phyloP scores from a whole-genome alignment of 2,329 filamentous ascomycete genomes.

The Fusarium denticulatum region DNA sequence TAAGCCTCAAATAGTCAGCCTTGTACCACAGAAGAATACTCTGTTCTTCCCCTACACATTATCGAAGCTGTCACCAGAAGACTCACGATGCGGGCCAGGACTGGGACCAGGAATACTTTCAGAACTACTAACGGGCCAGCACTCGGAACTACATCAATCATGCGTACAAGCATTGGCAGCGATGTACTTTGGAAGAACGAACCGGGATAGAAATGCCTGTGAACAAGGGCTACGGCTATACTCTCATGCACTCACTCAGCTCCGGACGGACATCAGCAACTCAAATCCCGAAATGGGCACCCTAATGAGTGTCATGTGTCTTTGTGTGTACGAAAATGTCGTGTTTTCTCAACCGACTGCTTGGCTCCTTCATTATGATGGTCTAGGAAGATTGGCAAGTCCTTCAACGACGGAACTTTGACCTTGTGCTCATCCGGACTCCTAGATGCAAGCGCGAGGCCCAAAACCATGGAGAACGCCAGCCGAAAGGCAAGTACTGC shows the following conservation, averaged over 20 bases:
- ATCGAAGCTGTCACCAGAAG: slow-evolving; percentile 7
- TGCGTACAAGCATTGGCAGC: slow-evolving; percentile 16
- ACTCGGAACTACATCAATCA: slow-evolving; percentile 8
- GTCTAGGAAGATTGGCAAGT: slow-evolving; percentile 13
- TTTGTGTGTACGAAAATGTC: slow-evolving; percentile 23
- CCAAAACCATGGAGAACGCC: background rate
- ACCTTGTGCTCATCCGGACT: background rate
- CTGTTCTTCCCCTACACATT: slow-evolving; percentile 23
- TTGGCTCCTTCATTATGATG: slow-evolving; percentile 28
- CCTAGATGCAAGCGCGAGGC: slow-evolving; percentile 19
- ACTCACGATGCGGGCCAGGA: background rate
- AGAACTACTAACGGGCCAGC: background rate
- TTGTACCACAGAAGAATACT: background rate
- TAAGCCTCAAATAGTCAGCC: background rate
- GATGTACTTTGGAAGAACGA: slow-evolving; percentile 19
- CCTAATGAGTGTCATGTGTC: slow-evolving; percentile 17
- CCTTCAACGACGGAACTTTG: background rate
- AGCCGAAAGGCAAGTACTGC: slow-evolving; percentile 13
- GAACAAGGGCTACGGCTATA: slow-evolving; percentile 9
- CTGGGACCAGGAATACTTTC: background rate
- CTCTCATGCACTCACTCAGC: slow-evolving; percentile 15
- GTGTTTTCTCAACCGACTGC: slow-evolving; percentile 20
- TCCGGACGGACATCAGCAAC: slow-evolving; percentile 8
- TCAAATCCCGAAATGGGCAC: slow-evolving; percentile 1
- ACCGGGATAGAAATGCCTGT: slow-evolving; percentile 6